These are phyloP conservation scores for Cicer chorassanicum DNA, from an alignment of 306 rosid species.

Conservation along the genomic window DNA sequence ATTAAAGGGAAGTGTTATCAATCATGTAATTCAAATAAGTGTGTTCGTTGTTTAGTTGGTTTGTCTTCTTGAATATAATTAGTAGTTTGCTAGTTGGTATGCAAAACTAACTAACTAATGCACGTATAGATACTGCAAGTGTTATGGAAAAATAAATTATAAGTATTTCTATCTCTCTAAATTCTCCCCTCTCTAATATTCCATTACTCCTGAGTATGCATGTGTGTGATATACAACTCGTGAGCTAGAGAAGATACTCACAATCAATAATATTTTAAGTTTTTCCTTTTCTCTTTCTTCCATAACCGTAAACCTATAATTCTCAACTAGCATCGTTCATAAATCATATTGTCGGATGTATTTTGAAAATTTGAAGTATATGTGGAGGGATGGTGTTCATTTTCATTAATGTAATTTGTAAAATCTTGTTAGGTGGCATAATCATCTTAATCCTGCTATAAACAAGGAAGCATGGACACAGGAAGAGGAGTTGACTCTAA, in stretches of 20 bases:
- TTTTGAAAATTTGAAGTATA: slow-evolving; percentile 34
- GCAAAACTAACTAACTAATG: too few species aligned
- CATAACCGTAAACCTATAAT: background rate
- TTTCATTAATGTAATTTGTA: slow-evolving; percentile 34
- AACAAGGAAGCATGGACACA: slow-evolving; percentile 99
- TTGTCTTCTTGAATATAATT: too few species aligned
- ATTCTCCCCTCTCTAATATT: too few species aligned
- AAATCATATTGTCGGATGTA: slow-evolving; percentile 31
- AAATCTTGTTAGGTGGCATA: slow-evolving; percentile 82
- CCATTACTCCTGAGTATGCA: too few species aligned
- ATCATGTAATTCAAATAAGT: too few species aligned
- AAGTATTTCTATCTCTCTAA: too few species aligned
- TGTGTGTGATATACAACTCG: too few species aligned
- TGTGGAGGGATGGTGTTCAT: slow-evolving; percentile 19
- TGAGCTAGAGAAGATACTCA: background rate
- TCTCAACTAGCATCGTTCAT: background rate
- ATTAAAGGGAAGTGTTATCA: too few species aligned
- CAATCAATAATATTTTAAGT: background rate
- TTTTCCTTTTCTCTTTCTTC: slow-evolving; percentile 3
- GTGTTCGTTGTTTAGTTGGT: too few species aligned
- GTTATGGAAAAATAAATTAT: too few species aligned
- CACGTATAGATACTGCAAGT: too few species aligned
- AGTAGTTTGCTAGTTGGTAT: too few species aligned
- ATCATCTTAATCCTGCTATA: slow-evolving; percentile 96
- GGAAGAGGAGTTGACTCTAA: slow-evolving; percentile 93